Conservation (phyloP, 2,329 filamentous ascomycete genomes). For the Nemania bipapillata region DNA sequence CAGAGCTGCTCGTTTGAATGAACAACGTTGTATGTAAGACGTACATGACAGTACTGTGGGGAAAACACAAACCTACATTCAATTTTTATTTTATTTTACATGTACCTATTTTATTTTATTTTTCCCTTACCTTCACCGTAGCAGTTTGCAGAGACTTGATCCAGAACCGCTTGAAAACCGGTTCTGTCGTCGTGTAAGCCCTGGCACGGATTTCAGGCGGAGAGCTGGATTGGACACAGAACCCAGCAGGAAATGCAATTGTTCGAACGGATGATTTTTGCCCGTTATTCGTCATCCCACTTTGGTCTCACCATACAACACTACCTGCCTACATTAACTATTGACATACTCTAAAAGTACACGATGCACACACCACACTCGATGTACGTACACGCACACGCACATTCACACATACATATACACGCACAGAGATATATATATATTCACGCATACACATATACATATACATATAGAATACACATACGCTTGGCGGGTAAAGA, state of each 20-base stretch:
- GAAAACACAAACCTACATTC: not conserved
- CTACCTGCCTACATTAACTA: not conserved
- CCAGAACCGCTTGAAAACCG: conserved; percentile 22
- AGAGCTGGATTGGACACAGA: not conserved
- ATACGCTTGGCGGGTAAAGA: not conserved
- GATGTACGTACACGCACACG: not conserved
- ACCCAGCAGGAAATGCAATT: conserved; percentile 4
- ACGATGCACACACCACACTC: not conserved
- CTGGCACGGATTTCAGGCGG: conserved; percentile 13
- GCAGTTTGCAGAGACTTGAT: conserved; percentile 6
- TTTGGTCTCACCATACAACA: conserved; percentile 1
- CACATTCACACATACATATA: not conserved
- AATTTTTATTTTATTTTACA: too few species aligned
- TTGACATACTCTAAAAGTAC: not conserved
- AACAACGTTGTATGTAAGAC: conserved; percentile 5
- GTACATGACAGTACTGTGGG: conserved; percentile 19
- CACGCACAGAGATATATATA: too few species aligned
- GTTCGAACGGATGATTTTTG: not conserved
- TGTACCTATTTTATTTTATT: too few species aligned
- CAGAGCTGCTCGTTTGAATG: not conserved
- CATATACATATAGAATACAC: too few species aligned
- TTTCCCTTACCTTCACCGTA: conserved; percentile 10
- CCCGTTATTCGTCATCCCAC: conserved; percentile 9
- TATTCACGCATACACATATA: too few species aligned
- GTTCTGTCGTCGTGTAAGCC: conserved; percentile 22